phyloP scores from a whole-genome alignment of 306 rosid species.

The Oemleria cerasiformis region DNA sequence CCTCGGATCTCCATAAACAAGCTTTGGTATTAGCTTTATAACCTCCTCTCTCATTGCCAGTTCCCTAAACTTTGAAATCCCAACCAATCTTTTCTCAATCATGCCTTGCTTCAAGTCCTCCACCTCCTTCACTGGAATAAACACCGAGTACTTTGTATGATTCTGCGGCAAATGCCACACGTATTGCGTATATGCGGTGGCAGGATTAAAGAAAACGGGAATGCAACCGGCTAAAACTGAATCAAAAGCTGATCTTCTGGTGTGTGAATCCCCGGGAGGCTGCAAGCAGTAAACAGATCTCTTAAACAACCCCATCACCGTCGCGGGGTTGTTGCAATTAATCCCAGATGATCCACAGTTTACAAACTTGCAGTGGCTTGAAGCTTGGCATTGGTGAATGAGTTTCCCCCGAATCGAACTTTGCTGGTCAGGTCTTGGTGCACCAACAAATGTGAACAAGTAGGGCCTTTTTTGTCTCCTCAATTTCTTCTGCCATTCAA shows the following conservation, averaged over 20 bases:
- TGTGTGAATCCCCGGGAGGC: constrained; percentile 87
- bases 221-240: constrained; percentile 83
- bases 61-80: constrained; percentile 45
- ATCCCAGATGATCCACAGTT: constrained; percentile 52
- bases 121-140: constrained; percentile 64
- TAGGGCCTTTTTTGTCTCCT: constrained; percentile 36
- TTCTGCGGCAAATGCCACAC: constrained; percentile 66
- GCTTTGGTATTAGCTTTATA: constrained; percentile 51
- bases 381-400: constrained; percentile 54
- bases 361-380: constrained; percentile 52
- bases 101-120: constrained; percentile 42
- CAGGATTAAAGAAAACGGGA: constrained; percentile 92
- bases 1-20: constrained; percentile 72
- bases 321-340: constrained; percentile 59
- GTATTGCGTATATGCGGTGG: constrained; percentile 82
- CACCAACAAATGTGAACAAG: constrained; percentile 67
- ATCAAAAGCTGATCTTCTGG: constrained; percentile 86
- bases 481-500: constrained; percentile 53
- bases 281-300: constrained; percentile 74
- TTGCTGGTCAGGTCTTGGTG: constrained; percentile 63
- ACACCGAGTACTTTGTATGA: constrained; percentile 59
- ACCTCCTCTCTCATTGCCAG: constrained; percentile 71
- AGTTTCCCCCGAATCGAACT: constrained; percentile 55
- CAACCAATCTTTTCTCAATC: constrained; percentile 49
- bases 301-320: constrained; percentile 53